These are phyloP conservation scores for Knufia fluminis DNA, from an alignment of 2,329 filamentous ascomycete genomes.

Conservation along the genomic window DNA sequence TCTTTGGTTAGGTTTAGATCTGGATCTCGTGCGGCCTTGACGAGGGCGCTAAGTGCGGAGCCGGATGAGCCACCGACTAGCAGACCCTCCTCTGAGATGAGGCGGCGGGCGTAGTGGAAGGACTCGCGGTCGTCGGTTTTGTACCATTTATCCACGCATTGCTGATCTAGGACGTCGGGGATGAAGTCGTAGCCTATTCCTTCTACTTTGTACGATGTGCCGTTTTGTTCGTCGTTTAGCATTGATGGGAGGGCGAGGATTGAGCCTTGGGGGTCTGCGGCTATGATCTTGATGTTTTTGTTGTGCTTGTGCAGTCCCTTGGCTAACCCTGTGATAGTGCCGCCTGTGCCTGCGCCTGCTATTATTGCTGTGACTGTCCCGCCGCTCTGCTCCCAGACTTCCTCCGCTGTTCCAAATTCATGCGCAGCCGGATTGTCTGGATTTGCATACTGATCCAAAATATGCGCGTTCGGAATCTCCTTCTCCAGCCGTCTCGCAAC, in stretches of 20 bases:
- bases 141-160: slow-evolving; percentile 85
- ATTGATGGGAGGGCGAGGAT: slow-evolving; percentile 73
- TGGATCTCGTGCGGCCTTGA: slow-evolving; percentile 55
- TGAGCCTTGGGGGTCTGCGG: slow-evolving; percentile 85
- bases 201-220: slow-evolving; percentile 92
- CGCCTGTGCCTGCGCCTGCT: slow-evolving; percentile 88
- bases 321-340: slow-evolving; percentile 85
- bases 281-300: slow-evolving; percentile 73
- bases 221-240: slow-evolving; percentile 70
- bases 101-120: slow-evolving; percentile 76
- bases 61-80: slow-evolving; percentile 90
- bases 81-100: slow-evolving; percentile 90
- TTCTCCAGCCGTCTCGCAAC: slow-evolving; percentile 83
- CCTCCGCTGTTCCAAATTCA: slow-evolving; percentile 87
- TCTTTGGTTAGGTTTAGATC: slow-evolving; percentile 70
- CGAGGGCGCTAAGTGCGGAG: slow-evolving; percentile 75
- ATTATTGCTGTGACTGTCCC: slow-evolving; percentile 76
- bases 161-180: slow-evolving; percentile 78
- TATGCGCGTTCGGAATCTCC: slow-evolving; percentile 94
- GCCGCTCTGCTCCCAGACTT: slow-evolving; percentile 86
- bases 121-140: slow-evolving; percentile 93
- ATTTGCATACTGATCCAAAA: slow-evolving; percentile 93
- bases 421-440: slow-evolving; percentile 85
- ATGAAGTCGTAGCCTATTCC: slow-evolving; percentile 99
- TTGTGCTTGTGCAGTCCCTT: slow-evolving; percentile 82